Evolutionary conservation across 306 rosid genomes (phyloP).

Genomic region (Vigna hirtella): DNA sequence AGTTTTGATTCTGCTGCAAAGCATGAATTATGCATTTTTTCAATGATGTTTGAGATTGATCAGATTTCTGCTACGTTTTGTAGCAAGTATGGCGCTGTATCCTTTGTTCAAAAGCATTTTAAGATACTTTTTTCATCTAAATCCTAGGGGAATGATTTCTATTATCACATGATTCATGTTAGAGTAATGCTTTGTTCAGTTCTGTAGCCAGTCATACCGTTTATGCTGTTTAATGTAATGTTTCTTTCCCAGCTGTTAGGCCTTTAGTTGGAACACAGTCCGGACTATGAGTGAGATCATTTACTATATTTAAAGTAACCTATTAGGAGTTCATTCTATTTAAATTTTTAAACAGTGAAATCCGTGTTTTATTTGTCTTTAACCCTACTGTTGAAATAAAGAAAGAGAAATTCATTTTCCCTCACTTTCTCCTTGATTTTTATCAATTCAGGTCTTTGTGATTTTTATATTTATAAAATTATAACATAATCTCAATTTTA

Average conservation of each 20-base stretch:
- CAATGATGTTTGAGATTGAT: slow-evolving; percentile 64
- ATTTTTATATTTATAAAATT: background rate
- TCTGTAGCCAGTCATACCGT: slow-evolving; percentile 5
- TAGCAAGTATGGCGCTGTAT: slow-evolving; percentile 65
- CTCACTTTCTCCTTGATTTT: background rate
- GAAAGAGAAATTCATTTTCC: background rate
- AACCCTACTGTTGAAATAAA: background rate
- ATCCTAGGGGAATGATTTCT: slow-evolving; percentile 16
- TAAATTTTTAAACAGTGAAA: background rate
- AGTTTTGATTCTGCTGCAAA: slow-evolving; percentile 52
- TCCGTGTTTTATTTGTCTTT: background rate
- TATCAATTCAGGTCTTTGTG: background rate
- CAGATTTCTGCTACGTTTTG: slow-evolving; percentile 65
- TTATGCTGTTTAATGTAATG: slow-evolving; percentile 17
- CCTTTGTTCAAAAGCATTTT: slow-evolving; percentile 41
- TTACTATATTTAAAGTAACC: background rate
- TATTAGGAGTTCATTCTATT: background rate
- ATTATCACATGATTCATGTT: background rate
- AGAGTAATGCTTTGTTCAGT: slow-evolving; percentile 1
- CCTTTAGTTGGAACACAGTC: background rate
- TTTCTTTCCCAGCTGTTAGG: background rate
- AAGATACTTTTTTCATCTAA: slow-evolving; percentile 22
- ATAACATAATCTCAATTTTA: slow-evolving; percentile 20
- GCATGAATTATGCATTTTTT: slow-evolving; percentile 60
- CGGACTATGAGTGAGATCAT: background rate